Percentiles rank a stretch among this genome's conserved stretches.
These are phyloP conservation scores for Croton laevigatus DNA, from an alignment of 441 rosid species.

Conservation along the genomic window DNA sequence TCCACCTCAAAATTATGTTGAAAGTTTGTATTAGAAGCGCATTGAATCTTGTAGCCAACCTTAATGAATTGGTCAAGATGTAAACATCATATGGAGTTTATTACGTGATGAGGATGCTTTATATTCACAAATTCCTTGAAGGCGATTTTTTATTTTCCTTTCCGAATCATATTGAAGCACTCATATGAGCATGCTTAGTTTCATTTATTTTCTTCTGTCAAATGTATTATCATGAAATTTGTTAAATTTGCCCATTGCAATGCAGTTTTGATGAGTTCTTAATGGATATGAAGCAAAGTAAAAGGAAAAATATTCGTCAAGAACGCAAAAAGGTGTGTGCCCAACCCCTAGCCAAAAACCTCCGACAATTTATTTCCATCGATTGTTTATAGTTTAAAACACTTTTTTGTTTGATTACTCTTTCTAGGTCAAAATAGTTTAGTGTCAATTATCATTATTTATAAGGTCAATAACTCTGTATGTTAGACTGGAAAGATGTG, in stretches of 20 bases:
- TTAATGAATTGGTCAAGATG: not conserved
- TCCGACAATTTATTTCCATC: not conserved
- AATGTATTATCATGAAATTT: not conserved
- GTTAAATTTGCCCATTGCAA: conserved; percentile 15
- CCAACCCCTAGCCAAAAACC: not conserved
- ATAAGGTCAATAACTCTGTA: not conserved
- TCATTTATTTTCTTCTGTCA: conserved; percentile 5
- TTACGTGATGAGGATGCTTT: not conserved
- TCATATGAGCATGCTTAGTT: not conserved
- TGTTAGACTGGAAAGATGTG: not conserved
- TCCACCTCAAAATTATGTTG: not conserved
- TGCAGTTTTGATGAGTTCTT: conserved; percentile 90
- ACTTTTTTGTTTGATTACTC: not conserved
- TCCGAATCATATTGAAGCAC: not conserved
- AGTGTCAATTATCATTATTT: not conserved
- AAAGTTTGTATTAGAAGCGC: not conserved
- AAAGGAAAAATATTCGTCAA: conserved; percentile 85
- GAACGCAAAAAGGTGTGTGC: conserved; percentile 86
- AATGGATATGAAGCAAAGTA: conserved; percentile 94
- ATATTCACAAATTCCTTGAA: not conserved
- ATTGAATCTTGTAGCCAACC: not conserved
- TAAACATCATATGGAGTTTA: not conserved
- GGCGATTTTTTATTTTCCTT: not conserved
- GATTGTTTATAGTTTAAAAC: not conserved
- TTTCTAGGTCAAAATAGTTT: not conserved